Evolutionary conservation across 2,329 filamentous ascomycete genomes (phyloP), one percentile per base, ranked within the genome.

Genomic region (Diaporthe ampelina): DNA sequence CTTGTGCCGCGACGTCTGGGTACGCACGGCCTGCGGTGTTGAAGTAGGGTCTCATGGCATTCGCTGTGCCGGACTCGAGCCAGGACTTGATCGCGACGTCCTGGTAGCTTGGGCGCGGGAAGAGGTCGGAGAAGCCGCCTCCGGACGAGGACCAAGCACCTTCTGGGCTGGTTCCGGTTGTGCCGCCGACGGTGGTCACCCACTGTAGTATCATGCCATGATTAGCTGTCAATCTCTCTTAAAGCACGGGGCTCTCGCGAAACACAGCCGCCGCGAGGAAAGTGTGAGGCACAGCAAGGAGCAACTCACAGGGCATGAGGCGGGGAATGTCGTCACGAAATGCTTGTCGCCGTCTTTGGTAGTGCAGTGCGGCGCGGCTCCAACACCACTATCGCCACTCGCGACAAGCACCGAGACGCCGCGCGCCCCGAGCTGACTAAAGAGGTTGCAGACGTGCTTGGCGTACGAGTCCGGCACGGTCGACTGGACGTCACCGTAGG

Each of bases 361-460:
- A 26, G 76, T 76, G 24, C 76, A 78, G 9, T 78, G 74, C 71
- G 78, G 80, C 13, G 43, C 17, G 15, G 76, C 72, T 48, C 81
- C 82, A 1, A 84, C 80, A 0, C 85, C 85, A 3, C 77, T 70
- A 77, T 94, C 92, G 6, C 93, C 93, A 10, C 88, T 89, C 19
- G 89, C 87, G 76, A 91, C 90, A 69, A 95, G 85, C 26, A 94
- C 85, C 0, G 91, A 90, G 24, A 94, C 89, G 45, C 93, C 93
- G 19, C 92, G 89, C 0, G 90, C 87, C 32, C 91, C 91, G 7
- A 94, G 87, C 76, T 92, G 90, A 50, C 86, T 86, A 82, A 93
- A 94, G 43, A 91, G 88, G 73, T 89, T 85, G 78, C 88, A 87
- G 24, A 84, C 81, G 10, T 82, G 81, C 26, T 78, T 85, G 13